Evolutionary conservation across 352 stramenopile species (phyloP), one percentile per base, ranked within the genome.

Genomic region (Plasmopara muralis): DNA sequence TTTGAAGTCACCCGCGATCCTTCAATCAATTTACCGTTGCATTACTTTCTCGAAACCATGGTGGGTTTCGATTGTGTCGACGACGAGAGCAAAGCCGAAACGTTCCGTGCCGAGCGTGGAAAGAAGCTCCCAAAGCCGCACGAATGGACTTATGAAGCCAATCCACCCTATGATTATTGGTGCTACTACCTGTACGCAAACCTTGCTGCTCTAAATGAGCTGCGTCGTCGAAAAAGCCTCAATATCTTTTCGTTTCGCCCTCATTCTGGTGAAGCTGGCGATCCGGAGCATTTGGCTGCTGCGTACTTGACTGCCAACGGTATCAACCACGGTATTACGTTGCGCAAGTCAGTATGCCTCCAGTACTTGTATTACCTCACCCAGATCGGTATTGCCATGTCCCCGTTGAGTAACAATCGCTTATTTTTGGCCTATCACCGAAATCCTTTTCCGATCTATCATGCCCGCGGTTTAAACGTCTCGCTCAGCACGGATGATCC

Each of bases 321-420:
- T 48, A 98, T 99, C 69, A 99, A 99, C 78, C 97, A 99, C 69
- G 97, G 97, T 20, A 98, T 99, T 70, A 96, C 97, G 44, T 77
- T 99, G 31, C 87, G 97, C 49, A 98, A 98, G 68, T 91, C 95
- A 42, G 90, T 98, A 30, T 85, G 73, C 33, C 74, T 99, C 40
- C 96, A 99, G 69, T 99, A 99, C 65, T 68, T 99, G 38, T 99
- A 99, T 77, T 99, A 99, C 76, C 81, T 99, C 10, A 93, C 93
- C 43, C 95, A 98, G 70, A 96, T 98, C 50, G 85, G 95, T 25
- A 87, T 97, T 50, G 88, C 90, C 46, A 94, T 98, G 83, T 96
- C 86, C 30, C 92, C 92, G 14, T 62, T 97, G 34, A 95, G 79
- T 60, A 98, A 98, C 79, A 98, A 98, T 77, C 93, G 89, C 52